A percentile compares a stretch with the other conserved stretches of the same genome.
Evolutionary conservation across 208 protist genomes (phyloP).

Genomic region (Trypanosoma scelopori): DNA sequence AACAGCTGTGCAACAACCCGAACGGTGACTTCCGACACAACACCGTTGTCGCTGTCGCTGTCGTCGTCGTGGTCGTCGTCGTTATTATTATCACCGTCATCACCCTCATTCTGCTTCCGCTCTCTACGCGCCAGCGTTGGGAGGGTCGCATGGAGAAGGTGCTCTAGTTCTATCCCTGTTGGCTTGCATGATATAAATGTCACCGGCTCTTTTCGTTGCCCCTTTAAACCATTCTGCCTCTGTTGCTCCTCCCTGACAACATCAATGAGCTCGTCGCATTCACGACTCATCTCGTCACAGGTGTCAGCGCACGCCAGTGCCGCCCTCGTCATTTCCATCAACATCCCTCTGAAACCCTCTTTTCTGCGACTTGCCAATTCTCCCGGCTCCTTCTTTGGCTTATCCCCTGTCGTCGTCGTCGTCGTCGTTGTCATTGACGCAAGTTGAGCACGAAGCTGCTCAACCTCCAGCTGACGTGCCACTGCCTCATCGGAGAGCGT

Average conservation of each 20-base stretch:
- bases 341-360: background rate
- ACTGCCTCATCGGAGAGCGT: slow-evolving; percentile 28
- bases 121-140: background rate
- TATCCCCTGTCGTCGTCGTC: too few relatives aligned
- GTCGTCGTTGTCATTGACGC: background rate
- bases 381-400: background rate
- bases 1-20: slow-evolving; percentile 10
- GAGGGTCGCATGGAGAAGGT: slow-evolving; percentile 1
- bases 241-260: slow-evolving; percentile 24
- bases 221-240: background rate
- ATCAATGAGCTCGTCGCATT: slow-evolving; percentile 26
- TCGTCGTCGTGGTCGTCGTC: background rate
- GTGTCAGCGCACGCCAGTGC: slow-evolving; percentile 15
- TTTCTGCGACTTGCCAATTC: background rate
- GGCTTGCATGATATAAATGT: slow-evolving; percentile 21
- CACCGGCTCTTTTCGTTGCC: background rate
- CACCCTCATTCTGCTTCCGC: background rate
- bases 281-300: slow-evolving; percentile 21
- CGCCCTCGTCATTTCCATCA: background rate
- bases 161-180: slow-evolving; percentile 10
- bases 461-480: slow-evolving; percentile 17
- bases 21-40: background rate
- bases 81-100: background rate
- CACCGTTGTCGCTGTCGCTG: background rate
- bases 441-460: slow-evolving; percentile 15